Evolutionary conservation across 108 stramenopile species (phyloP), one percentile per base, ranked within the genome.

Genomic region (Aureococcus anophagefferens): DNA sequence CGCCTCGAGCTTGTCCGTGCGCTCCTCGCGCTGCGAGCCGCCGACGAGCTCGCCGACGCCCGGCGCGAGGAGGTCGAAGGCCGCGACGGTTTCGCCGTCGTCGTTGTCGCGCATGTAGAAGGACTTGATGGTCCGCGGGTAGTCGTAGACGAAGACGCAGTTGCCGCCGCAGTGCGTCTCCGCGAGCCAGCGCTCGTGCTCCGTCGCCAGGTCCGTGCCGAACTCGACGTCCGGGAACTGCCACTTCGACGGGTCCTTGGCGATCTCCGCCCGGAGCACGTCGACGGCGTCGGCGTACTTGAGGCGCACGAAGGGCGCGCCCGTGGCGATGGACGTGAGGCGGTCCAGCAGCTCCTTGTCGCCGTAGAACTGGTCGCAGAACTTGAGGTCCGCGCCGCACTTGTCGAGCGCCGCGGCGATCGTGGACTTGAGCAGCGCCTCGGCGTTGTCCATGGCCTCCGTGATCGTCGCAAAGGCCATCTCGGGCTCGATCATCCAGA

Each of bases 31-130:
- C 86, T 95, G 96, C 77, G 92, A 93, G 59, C 98, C 98, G 34
- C 96, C 98, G n/a, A 98, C 89, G 45, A 99, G 81, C 78, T 99
- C 98, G 63, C 98, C 98, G 33, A 99, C 93, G 30, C 96, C 94
- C 29, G 98, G 98, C 35, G 98, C 96, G 33, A 99, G 89, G 75
- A 99, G 80, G 75, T 99, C 98, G 89, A 98, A 96, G 29, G 96
- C 96, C 68, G 91, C 94, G 28, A 99, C 98, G 13, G 96, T 97
- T 75, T 94, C 91, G 30, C 95, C 93, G 51, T 89, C 84, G 80
- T 94, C 95, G 70, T 96, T 96, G 75, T 96, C 93, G 31, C 96
- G 80, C 98, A 99, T 99, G 86, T 99, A 99, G 73, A 99, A 99
- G 9, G 98, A 94, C 84, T 99, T 99, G 78, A 97, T 97, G 32